These are phyloP conservation scores for Chalciporus chontae DNA, from an alignment of 768 basidiomycete species.

Conservation along the genomic window DNA sequence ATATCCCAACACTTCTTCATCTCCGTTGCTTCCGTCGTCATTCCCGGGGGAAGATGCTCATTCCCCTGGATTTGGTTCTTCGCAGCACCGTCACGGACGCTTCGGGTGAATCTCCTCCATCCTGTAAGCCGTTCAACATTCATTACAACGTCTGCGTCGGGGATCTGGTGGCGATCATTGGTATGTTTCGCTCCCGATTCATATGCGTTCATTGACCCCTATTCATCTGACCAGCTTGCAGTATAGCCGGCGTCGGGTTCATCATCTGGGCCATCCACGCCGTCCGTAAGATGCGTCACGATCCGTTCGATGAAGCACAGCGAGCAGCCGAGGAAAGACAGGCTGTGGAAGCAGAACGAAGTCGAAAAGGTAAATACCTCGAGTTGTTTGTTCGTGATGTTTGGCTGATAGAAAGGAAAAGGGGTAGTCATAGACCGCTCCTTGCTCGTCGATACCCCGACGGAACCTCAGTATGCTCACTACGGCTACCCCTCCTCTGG, in stretches of 20 bases:
- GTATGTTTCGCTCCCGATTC: conserved; percentile 4
- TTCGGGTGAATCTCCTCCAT: not conserved
- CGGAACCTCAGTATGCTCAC: not conserved
- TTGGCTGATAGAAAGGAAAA: not conserved
- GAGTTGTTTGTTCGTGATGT: not conserved
- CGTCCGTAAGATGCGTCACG: conserved; percentile 15
- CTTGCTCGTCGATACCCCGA: conserved; percentile 3
- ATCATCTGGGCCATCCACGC: conserved; percentile 20
- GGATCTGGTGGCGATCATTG: conserved; percentile 21
- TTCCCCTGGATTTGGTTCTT: not conserved
- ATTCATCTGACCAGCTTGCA: conserved; percentile 3
- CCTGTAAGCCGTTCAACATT: conserved; percentile 12
- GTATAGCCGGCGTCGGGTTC: conserved; percentile 19
- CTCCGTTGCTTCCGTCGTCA: not conserved
- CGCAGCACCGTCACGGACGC: not conserved
- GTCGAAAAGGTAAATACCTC: not conserved
- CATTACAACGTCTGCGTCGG: conserved; percentile 19
- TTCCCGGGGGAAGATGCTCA: conserved; percentile 1
- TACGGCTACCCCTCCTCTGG: not conserved
- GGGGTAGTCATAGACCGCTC: not conserved
- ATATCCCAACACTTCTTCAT: not conserved
- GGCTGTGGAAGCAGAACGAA: not conserved
- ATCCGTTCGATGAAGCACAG: conserved; percentile 5
- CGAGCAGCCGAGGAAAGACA: not conserved
- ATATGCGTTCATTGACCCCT: not conserved